These are phyloP conservation scores for Trichoderma simmonsii DNA, from an alignment of 2,329 filamentous ascomycete species.

Conservation along the genomic window DNA sequence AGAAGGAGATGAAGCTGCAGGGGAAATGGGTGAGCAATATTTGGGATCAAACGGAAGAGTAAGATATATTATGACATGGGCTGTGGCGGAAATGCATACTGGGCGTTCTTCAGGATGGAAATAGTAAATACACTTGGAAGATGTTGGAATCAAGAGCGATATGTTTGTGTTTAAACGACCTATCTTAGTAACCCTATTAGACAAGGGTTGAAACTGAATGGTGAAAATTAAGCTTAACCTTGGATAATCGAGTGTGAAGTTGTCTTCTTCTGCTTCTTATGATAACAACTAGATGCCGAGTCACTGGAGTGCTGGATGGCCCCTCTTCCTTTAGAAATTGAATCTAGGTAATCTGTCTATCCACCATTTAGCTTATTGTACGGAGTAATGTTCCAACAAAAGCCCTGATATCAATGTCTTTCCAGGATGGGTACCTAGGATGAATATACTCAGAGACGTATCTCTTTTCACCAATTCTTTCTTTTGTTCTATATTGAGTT, in stretches of 20 bases:
- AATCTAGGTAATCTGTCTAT: not conserved
- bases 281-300: too few species aligned
- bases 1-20: conserved; percentile 37
- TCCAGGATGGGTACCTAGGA: not conserved
- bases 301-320: too few species aligned
- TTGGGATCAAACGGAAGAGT: not conserved
- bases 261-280: too few species aligned
- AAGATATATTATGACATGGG: not conserved
- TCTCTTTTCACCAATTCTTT: too few species aligned
- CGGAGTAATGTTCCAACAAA: not conserved
- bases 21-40: not conserved
- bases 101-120: conserved; percentile 12
- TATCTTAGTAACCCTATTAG: not conserved
- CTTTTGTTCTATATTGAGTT: not conserved
- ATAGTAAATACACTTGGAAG: not conserved
- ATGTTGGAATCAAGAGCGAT: not conserved
- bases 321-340: not conserved
- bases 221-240: not conserved
- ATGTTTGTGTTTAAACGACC: not conserved
- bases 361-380: not conserved
- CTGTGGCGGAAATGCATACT: conserved; percentile 2
- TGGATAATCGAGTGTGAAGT: too few species aligned
- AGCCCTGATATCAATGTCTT: not conserved
- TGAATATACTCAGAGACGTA: not conserved
- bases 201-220: accelerated